A percentile compares a stretch with the other conserved stretches of the same genome.
These are phyloP conservation scores for Tulasnella sp. DNA, from an alignment of 768 basidiomycete species.

Conservation along the genomic window DNA sequence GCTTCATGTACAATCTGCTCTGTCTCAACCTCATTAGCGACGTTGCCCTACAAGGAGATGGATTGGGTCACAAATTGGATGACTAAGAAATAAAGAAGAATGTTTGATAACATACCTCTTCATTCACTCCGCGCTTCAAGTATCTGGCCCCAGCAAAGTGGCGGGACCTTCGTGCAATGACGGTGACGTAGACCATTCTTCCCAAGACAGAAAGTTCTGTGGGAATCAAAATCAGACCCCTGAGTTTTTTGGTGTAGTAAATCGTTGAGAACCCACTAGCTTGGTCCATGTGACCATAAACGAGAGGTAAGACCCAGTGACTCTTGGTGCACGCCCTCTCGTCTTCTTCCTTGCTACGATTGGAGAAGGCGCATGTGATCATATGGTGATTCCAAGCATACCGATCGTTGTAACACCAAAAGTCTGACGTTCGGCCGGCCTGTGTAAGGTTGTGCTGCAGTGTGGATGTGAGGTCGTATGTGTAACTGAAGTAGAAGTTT, in stretches of 20 bases:
- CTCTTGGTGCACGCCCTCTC: slow-evolving; percentile 32
- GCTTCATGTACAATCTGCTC: slow-evolving; percentile 95
- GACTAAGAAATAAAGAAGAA: neutral
- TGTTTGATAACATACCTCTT: slow-evolving; percentile 46
- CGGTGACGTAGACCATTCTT: slow-evolving; percentile 79
- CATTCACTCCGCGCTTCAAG: slow-evolving; percentile 87
- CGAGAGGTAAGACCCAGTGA: slow-evolving; percentile 81
- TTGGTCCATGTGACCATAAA: slow-evolving; percentile 97
- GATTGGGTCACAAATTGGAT: neutral
- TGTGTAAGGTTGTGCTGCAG: slow-evolving; percentile 82
- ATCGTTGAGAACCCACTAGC: slow-evolving; percentile 56
- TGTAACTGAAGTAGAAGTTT: slow-evolving; percentile 98
- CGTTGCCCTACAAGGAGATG: slow-evolving; percentile 66
- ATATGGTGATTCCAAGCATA: slow-evolving; percentile 95
- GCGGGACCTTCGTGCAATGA: slow-evolving; percentile 90
- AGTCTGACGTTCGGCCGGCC: slow-evolving; percentile 24
- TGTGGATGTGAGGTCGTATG: slow-evolving; percentile 94
- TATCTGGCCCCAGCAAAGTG: slow-evolving; percentile 95
- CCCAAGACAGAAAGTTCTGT: slow-evolving; percentile 84
- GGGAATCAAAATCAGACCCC: no score
- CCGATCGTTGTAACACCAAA: slow-evolving; percentile 71
- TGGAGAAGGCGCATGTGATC: slow-evolving; percentile 54
- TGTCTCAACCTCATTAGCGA: slow-evolving; percentile 97
- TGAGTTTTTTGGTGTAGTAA: neutral
- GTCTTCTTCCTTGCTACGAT: slow-evolving; percentile 23